phyloP scores from a whole-genome alignment of 2,329 filamentous ascomycete genomes.

The Rhexocercosporidium sp. region DNA sequence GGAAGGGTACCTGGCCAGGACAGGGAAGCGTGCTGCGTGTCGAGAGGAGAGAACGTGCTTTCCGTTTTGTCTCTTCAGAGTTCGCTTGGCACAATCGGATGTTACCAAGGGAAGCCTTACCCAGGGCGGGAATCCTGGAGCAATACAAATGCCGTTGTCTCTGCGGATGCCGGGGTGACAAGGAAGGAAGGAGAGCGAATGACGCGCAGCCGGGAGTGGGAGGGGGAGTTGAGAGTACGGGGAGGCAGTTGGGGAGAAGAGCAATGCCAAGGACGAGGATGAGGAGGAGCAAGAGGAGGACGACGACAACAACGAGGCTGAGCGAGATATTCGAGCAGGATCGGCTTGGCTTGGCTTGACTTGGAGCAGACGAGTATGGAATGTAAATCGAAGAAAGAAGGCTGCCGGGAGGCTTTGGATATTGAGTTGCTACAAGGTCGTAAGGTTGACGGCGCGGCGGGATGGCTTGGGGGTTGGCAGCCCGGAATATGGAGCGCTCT shows the following conservation, averaged over 20 bases:
- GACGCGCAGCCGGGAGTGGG: constrained; percentile 4
- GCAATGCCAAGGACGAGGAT: constrained; percentile 1
- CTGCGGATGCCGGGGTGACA: constrained; percentile 6
- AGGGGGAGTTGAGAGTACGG: background rate
- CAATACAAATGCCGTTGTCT: constrained; percentile 13
- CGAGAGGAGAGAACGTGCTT: constrained; percentile 25
- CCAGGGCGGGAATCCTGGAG: constrained; percentile 19
- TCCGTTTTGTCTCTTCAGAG: constrained; percentile 19
- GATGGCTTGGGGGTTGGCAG: constrained; percentile 15
- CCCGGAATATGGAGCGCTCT: constrained; percentile 10
- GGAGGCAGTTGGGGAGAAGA: no score
- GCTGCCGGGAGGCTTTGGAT: background rate
- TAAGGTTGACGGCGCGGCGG: constrained; percentile 18
- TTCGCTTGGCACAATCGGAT: constrained; percentile 17
- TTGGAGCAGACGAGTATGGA: background rate
- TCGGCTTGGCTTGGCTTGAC: background rate
- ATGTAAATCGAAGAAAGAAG: background rate
- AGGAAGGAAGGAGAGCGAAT: background rate
- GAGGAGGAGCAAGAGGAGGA: background rate
- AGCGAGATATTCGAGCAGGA: background rate
- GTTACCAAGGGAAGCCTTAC: constrained; percentile 18
- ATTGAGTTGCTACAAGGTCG: background rate
- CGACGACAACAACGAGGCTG: constrained; percentile 9
- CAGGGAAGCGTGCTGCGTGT: constrained; percentile 19
- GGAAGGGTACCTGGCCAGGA: constrained; percentile 17